phyloP scores from a whole-genome alignment of 2,329 filamentous ascomycete genomes.

The Fusarium coicis region DNA sequence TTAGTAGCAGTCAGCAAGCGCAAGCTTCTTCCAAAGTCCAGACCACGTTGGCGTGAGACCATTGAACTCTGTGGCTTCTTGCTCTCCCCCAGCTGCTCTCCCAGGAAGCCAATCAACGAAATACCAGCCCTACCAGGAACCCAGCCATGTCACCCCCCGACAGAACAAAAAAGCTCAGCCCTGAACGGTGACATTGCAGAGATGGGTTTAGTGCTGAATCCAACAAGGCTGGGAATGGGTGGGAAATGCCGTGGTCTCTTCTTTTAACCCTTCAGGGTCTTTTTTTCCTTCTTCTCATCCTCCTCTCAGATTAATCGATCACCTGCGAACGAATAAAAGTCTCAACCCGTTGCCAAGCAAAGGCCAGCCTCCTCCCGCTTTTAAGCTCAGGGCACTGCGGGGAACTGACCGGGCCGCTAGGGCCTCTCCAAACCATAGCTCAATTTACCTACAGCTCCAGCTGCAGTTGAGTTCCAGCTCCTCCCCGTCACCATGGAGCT shows the following conservation, averaged over 20 bases:
- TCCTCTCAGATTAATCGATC: neutral
- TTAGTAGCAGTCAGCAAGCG: slow-evolving; percentile 18
- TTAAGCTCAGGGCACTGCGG: slow-evolving; percentile 29
- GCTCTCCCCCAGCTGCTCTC: slow-evolving; percentile 22
- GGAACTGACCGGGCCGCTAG: slow-evolving; percentile 33
- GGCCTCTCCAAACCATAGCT: slow-evolving; percentile 11
- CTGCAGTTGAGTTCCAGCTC: neutral
- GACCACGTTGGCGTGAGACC: slow-evolving; percentile 27
- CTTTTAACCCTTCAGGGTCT: slow-evolving; percentile 6
- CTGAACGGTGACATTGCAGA: slow-evolving; percentile 13
- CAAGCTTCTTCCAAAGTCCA: slow-evolving; percentile 12
- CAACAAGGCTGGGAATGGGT: slow-evolving; percentile 25
- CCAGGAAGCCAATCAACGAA: slow-evolving; percentile 26
- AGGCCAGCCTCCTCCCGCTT: neutral
- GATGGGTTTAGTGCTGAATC: slow-evolving; percentile 27
- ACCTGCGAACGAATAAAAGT: neutral
- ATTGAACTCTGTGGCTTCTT: slow-evolving; percentile 33
- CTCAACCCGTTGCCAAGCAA: neutral
- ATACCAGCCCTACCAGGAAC: slow-evolving; percentile 32
- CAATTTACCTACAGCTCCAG: neutral
- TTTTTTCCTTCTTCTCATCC: neutral
- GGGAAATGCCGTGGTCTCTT: neutral
- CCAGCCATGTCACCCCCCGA: slow-evolving; percentile 11
- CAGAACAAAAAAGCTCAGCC: slow-evolving; percentile 14
- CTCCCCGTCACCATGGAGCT: slow-evolving; percentile 28